A percentile compares a stretch with the other conserved stretches of the same genome.
Conservation (phyloP, 2,329 filamentous ascomycete species). For the Microcera coccophila region DNA sequence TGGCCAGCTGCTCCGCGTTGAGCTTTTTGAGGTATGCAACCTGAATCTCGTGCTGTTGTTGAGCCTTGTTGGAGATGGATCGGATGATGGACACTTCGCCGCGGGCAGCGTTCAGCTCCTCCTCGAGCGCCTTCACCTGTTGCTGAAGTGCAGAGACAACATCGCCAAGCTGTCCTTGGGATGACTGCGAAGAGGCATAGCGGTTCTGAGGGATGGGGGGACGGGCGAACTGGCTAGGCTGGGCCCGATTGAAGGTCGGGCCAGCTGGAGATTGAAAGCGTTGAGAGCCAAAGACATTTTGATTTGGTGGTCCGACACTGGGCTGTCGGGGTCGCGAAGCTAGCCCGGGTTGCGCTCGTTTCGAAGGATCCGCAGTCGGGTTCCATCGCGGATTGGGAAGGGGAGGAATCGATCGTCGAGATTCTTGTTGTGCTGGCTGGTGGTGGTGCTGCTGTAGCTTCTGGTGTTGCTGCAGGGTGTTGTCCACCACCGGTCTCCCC, state of each 20-base stretch:
- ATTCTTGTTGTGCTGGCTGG: constrained; percentile 16
- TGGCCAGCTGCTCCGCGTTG: constrained; percentile 60
- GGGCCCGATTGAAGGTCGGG: constrained; percentile 29
- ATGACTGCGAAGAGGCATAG: constrained; percentile 19
- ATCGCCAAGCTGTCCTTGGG: constrained; percentile 30
- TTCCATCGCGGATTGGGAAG: constrained; percentile 39
- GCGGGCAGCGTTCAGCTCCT: constrained; percentile 57
- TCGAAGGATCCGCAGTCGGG: constrained; percentile 27
- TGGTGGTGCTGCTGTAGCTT: constrained; percentile 23
- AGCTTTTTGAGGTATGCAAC: constrained; percentile 59
- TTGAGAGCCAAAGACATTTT: constrained; percentile 28
- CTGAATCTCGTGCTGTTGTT: constrained; percentile 60
- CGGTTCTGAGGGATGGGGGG: constrained; percentile 30
- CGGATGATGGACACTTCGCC: constrained; percentile 76
- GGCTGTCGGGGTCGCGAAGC: constrained; percentile 14
- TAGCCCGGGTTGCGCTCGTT: constrained; percentile 14
- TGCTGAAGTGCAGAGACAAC: constrained; percentile 48
- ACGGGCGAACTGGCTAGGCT: constrained; percentile 41
- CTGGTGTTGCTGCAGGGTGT: constrained; percentile 33
- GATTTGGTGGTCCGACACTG: constrained; percentile 14
- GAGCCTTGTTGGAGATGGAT: constrained; percentile 60
- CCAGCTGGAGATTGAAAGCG: constrained; percentile 29
- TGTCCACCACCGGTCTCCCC: constrained; percentile 35
- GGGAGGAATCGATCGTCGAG: constrained; percentile 29
- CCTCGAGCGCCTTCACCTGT: constrained; percentile 49